phyloP scores from a whole-genome alignment of 2,329 filamentous ascomycete species.

The Aspergillus spinulosporus region DNA sequence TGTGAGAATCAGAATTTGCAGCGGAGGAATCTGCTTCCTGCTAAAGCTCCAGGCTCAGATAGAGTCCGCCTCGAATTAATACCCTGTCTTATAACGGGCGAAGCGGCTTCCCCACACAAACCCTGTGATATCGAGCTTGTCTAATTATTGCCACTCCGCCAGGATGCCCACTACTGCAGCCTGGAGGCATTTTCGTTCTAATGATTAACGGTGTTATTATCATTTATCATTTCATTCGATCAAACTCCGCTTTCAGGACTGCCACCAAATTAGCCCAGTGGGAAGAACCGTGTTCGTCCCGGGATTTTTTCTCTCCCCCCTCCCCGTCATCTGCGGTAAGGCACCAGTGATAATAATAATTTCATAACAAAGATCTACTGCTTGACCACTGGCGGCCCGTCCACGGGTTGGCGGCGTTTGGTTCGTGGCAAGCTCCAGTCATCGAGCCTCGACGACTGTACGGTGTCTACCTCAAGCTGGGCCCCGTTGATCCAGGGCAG shows the following conservation, averaged over 20 bases:
- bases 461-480: background rate
- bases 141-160: conserved; percentile 15
- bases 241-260: background rate
- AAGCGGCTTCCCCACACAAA: conserved; percentile 9
- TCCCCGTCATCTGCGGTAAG: background rate
- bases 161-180: background rate
- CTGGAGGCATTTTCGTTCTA: background rate
- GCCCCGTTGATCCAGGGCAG: conserved; percentile 6
- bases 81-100: background rate
- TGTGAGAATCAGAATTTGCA: background rate
- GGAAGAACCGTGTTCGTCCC: conserved; percentile 4
- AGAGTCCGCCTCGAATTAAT: no score
- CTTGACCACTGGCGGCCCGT: conserved; percentile 11
- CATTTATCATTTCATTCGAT: background rate
- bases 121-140: background rate
- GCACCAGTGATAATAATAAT: background rate
- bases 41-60: no score
- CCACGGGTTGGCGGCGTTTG: conserved; percentile 16
- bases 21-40: background rate
- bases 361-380: background rate
- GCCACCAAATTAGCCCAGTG: background rate
- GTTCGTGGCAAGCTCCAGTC: conserved; percentile 6
- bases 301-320: conserved; percentile 14
- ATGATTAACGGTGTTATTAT: background rate
- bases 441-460: conserved; percentile 1